Evolutionary conservation across 129 eudicot genomes (phyloP).

Genomic region (Escallonia herrerae): DNA sequence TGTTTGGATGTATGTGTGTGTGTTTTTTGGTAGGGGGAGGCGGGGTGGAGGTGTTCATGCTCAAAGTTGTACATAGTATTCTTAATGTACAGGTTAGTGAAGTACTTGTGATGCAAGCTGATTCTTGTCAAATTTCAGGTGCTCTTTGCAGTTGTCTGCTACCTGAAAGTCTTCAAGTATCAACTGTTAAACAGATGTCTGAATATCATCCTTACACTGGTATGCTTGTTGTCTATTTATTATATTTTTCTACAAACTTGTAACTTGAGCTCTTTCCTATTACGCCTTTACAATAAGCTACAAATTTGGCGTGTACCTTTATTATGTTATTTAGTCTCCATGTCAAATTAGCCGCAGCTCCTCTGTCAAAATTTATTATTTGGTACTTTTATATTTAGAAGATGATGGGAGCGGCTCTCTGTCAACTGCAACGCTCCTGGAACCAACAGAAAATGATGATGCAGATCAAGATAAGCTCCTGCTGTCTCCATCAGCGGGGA

Average conservation of each 20-base stretch:
- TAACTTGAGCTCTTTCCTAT: too few species aligned
- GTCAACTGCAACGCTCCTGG: constrained; percentile 27
- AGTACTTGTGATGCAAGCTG: not conserved
- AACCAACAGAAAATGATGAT: constrained; percentile 43
- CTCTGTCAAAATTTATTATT: not conserved
- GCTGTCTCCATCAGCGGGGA: constrained; percentile 33
- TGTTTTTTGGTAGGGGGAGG: not conserved
- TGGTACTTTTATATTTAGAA: constrained; percentile 14
- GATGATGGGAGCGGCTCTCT: constrained; percentile 42
- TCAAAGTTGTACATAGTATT: too few species aligned
- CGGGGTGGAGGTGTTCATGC: not conserved
- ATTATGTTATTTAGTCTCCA: not conserved
- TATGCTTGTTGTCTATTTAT: not conserved
- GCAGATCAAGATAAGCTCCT: constrained; percentile 41
- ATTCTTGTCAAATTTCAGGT: constrained; percentile 35
- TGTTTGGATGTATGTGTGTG: not conserved
- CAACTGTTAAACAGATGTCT: constrained; percentile 60
- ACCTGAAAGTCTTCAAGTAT: constrained; percentile 80
- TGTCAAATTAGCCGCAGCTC: not conserved
- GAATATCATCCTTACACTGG: constrained; percentile 63
- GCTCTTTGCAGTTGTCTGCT: constrained; percentile 70
- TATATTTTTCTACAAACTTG: too few species aligned
- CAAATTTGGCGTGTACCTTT: too few species aligned
- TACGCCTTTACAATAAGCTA: too few species aligned
- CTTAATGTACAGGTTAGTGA: too few species aligned